Evolutionary conservation across 176 grass and related monocot genomes (phyloP).

Genomic region (Luzula sylvatica): DNA sequence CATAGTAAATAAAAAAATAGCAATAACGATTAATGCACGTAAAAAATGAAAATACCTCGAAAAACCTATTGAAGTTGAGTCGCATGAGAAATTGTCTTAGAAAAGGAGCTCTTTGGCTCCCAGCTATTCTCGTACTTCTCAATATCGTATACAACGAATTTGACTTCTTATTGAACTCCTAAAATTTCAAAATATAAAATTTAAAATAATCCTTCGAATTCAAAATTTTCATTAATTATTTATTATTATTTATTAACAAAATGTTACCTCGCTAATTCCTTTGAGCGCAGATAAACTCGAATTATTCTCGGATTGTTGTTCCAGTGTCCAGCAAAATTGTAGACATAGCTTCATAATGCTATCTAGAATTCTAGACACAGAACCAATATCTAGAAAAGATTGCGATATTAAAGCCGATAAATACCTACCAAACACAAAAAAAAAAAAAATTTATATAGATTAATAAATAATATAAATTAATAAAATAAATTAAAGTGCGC

Average conservation of each 20-base stretch:
- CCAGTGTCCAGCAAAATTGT: conserved; percentile 92
- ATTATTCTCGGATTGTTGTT: conserved; percentile 60
- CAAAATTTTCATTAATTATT: not conserved
- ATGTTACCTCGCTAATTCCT: conserved; percentile 76
- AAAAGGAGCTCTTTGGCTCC: conserved; percentile 85
- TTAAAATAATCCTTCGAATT: not conserved
- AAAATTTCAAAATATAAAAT: not conserved
- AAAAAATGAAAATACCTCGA: conserved; percentile 44
- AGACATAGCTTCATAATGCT: conserved; percentile 97
- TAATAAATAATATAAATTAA: not conserved
- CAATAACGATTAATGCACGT: not conserved
- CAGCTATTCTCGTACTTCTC: conserved; percentile 73
- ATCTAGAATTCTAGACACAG: conserved; percentile 87
- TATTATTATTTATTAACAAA: not conserved
- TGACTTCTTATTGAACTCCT: conserved; percentile 98
- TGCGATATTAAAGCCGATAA: conserved; percentile 88
- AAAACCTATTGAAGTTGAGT: conserved; percentile 86
- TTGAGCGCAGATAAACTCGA: conserved; percentile 61
- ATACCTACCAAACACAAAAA: conserved; percentile 42
- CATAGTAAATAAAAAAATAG: not conserved
- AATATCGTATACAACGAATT: conserved; percentile 94
- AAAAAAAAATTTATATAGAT: not conserved
- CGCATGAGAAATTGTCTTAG: conserved; percentile 91
- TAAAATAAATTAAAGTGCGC: conserved; percentile 19
- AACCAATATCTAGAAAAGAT: conserved; percentile 96